These are phyloP conservation scores for Plasmodium chabaudi DNA, from an alignment of 169 alveolate genomes.

Conservation along the genomic window DNA sequence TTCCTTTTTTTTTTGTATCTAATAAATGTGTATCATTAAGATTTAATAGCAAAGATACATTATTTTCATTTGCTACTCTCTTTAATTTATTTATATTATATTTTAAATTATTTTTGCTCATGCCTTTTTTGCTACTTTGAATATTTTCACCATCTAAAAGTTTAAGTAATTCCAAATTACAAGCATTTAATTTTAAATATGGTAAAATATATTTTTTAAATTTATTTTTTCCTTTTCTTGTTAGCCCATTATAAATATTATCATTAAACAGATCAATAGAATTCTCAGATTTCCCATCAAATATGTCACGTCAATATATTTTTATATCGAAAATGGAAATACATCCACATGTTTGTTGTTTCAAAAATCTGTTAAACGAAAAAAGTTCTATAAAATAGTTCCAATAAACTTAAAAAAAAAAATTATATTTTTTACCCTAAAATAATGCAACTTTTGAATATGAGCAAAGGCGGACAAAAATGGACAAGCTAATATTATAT, in stretches of 20 bases:
- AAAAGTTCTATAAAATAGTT: too few relatives aligned
- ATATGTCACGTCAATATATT: too few relatives aligned
- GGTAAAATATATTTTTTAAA: slow-evolving; percentile 34
- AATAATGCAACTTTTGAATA: too few relatives aligned
- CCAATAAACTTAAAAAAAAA: too few relatives aligned
- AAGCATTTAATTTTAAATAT: slow-evolving; percentile 23
- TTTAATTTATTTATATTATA: slow-evolving; percentile 14
- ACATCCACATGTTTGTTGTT: too few relatives aligned
- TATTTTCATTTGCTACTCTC: slow-evolving; percentile 58
- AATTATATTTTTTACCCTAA: too few relatives aligned
- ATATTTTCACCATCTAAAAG: slow-evolving; percentile 7
- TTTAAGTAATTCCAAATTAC: not conserved
- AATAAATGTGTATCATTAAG: not conserved
- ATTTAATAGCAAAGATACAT: slow-evolving; percentile 22
- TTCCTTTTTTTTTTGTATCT: not conserved
- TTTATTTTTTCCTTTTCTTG: slow-evolving; percentile 32
- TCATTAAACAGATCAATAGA: slow-evolving; percentile 50
- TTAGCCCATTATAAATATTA: slow-evolving; percentile 6
- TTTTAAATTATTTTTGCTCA: not conserved
- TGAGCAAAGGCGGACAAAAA: too few relatives aligned
- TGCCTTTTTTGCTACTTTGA: not conserved
- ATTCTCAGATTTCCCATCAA: slow-evolving; percentile 30
- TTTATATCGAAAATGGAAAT: too few relatives aligned
- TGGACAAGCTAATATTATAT: too few relatives aligned
- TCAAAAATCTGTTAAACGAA: too few relatives aligned